Base-by-base conservation (phyloP, 148 eudicot species). In the Vaccinium corymbosum region DNA sequence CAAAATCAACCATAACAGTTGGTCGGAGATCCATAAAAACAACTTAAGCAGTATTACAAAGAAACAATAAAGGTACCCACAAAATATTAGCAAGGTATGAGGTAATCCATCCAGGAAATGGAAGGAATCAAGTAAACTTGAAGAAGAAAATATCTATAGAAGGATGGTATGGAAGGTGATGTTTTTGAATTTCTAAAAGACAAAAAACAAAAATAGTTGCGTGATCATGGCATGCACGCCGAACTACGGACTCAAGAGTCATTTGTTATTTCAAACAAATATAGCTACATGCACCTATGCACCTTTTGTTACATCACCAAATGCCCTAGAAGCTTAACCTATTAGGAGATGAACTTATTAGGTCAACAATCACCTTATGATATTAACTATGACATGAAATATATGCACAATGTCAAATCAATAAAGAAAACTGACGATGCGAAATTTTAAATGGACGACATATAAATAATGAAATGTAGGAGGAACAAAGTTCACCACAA, bases 1-100 rank as follows among this genome's bases (percentile, higher is more conserved):
- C 86, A 89, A 74, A 82, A 77, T 46, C 50, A 70, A 16, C 14
- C 49, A 78, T 9, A 81, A 17, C 13, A 55, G 70, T 81, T 15
- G 15, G 20, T 78, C 15, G 66, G 53, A 83, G 57, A 64, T 49
- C 70, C 46, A 42, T 59, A 80, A 32, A 42, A 20, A 42, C 13
- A 14, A 11, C 13, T 13, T n/a, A 29, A 79, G 74, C 14, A 62
- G 11, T 29, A 38, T 46, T 3, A 27, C 14, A 46, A 57, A 42
- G n/a, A 13, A 48, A 7, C 57, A 51, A 68, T 9, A 17, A 38
- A 48, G 42, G 82, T 3, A 70, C 78, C 12, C 49, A 6, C 52
- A 25, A 7, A 50, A 38, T 6, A 82, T 29, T 66, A 51, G 25
- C 57, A 6, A 81, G 46, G 29, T 22, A 22, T 10, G 71, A 64